Conservation (phyloP, 2,329 filamentous ascomycete species). For the Zymoseptoria tritici region DNA sequence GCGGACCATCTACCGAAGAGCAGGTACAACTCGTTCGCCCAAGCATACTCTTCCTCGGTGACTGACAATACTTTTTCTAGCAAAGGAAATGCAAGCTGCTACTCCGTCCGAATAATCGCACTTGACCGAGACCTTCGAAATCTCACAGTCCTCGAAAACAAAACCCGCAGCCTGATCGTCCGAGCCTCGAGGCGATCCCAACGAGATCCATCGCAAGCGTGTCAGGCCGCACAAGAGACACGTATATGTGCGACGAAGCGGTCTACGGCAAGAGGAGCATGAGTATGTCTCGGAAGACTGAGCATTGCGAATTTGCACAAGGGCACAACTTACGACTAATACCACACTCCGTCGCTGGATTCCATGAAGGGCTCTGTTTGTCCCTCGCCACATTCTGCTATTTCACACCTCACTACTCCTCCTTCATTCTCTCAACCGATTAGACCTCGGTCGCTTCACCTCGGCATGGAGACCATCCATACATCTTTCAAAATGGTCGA, state of each 20-base stretch:
- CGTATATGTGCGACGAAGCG: constrained; percentile 84
- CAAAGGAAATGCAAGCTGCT: constrained; percentile 91
- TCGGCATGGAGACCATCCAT: too few relatives aligned
- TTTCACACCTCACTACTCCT: too few relatives aligned
- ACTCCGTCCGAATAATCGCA: constrained; percentile 78
- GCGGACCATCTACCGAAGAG: constrained; percentile 83
- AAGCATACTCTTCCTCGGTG: not conserved
- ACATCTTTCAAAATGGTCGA: too few relatives aligned
- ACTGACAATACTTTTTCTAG: constrained; percentile 40
- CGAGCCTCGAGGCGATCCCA: constrained; percentile 74
- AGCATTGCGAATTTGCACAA: too few relatives aligned
- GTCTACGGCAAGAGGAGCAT: too few relatives aligned
- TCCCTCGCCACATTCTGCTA: too few relatives aligned
- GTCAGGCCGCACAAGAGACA: constrained; percentile 73
- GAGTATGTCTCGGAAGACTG: too few relatives aligned
- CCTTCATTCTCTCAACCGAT: too few relatives aligned
- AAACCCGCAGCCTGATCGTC: constrained; percentile 78
- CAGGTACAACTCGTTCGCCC: constrained; percentile 57
- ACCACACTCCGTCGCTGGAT: too few relatives aligned
- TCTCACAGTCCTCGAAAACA: constrained; percentile 70
- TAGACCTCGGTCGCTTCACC: too few relatives aligned
- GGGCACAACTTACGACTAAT: too few relatives aligned
- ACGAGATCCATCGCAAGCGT: constrained; percentile 67
- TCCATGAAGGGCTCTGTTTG: too few relatives aligned
- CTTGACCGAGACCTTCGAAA: constrained; percentile 85